These are phyloP conservation scores for Diaporthe ilicicola DNA, from an alignment of 2,329 filamentous ascomycete genomes.

Conservation along the genomic window DNA sequence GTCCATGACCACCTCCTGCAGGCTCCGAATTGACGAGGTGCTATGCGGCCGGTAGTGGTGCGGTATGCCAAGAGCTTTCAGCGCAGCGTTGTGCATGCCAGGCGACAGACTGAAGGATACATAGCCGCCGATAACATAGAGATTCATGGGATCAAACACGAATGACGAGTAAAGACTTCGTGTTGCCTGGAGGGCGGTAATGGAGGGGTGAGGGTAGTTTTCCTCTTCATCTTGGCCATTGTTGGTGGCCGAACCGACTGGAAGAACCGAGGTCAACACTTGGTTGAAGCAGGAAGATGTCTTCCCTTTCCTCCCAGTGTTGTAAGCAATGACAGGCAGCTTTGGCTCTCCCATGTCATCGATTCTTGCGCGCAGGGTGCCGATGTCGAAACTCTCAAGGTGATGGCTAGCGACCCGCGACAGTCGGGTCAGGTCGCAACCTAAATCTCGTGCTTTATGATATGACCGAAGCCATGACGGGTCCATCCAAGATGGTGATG, in stretches of 20 bases:
- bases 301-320: slow-evolving; percentile 69
- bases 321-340: slow-evolving; percentile 69
- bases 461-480: slow-evolving; percentile 65
- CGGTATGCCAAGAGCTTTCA: slow-evolving; percentile 72
- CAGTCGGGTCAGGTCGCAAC: slow-evolving; percentile 70
- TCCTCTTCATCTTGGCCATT: slow-evolving; percentile 32
- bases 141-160: slow-evolving; percentile 73
- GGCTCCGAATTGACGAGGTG: slow-evolving; percentile 66
- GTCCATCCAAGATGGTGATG: slow-evolving; percentile 63
- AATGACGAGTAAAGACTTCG: slow-evolving; percentile 72
- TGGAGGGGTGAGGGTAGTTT: slow-evolving; percentile 44
- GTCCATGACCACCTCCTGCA: slow-evolving; percentile 71
- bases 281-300: slow-evolving; percentile 74
- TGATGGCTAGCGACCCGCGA: slow-evolving; percentile 63
- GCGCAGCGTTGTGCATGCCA: slow-evolving; percentile 79
- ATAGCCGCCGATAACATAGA: slow-evolving; percentile 78
- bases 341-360: slow-evolving; percentile 50
- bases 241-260: slow-evolving; percentile 43
- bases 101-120: slow-evolving; percentile 78
- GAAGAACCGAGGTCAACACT: slow-evolving; percentile 68
- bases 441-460: slow-evolving; percentile 62
- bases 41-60: slow-evolving; percentile 74
- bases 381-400: slow-evolving; percentile 71
- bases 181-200: slow-evolving; percentile 72
- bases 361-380: slow-evolving; percentile 61